These are phyloP conservation scores for Xylaria sp. DNA, from an alignment of 2,329 filamentous ascomycete species.

Conservation along the genomic window DNA sequence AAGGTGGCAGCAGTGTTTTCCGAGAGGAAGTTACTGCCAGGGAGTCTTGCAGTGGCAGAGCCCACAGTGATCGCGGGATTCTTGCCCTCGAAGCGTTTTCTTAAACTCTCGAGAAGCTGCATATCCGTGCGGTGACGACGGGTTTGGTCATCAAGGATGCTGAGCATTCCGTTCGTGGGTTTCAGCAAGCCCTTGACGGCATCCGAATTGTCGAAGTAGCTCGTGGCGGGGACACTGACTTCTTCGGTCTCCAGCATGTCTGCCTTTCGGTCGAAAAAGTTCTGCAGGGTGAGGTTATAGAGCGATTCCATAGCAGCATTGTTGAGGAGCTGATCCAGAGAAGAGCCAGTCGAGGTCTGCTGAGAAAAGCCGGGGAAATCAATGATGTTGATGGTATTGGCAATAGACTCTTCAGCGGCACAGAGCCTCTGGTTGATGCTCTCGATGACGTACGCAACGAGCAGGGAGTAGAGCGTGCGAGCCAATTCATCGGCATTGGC, in stretches of 20 bases:
- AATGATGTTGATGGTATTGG: conserved; percentile 89
- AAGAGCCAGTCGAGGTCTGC: conserved; percentile 73
- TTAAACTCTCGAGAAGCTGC: conserved; percentile 83
- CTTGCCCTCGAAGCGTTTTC: conserved; percentile 90
- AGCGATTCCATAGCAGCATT: conserved; percentile 90
- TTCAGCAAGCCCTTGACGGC: conserved; percentile 89
- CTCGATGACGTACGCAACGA: conserved; percentile 93
- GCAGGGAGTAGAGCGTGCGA: conserved; percentile 83
- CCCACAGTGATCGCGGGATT: conserved; percentile 83
- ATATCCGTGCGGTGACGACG: conserved; percentile 80
- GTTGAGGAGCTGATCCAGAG: conserved; percentile 86
- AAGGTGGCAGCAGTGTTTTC: conserved; percentile 77
- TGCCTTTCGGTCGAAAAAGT: conserved; percentile 91
- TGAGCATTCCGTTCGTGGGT: conserved; percentile 83
- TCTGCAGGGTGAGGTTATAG: conserved; percentile 89
- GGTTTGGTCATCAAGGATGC: conserved; percentile 94
- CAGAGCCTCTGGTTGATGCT: conserved; percentile 85
- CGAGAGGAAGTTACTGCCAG: conserved; percentile 84
- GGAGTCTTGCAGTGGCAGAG: conserved; percentile 67
- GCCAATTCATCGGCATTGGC: conserved; percentile 92
- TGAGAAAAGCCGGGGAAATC: conserved; percentile 96
- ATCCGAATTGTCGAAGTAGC: conserved; percentile 97
- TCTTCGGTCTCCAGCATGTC: conserved; percentile 93
- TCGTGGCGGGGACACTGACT: conserved; percentile 81
- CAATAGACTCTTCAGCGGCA: conserved; percentile 78